Percentiles rank a stretch among this genome's conserved stretches.
Conservation (phyloP, 352 stramenopile species). For the Phytopythium helicoides region DNA sequence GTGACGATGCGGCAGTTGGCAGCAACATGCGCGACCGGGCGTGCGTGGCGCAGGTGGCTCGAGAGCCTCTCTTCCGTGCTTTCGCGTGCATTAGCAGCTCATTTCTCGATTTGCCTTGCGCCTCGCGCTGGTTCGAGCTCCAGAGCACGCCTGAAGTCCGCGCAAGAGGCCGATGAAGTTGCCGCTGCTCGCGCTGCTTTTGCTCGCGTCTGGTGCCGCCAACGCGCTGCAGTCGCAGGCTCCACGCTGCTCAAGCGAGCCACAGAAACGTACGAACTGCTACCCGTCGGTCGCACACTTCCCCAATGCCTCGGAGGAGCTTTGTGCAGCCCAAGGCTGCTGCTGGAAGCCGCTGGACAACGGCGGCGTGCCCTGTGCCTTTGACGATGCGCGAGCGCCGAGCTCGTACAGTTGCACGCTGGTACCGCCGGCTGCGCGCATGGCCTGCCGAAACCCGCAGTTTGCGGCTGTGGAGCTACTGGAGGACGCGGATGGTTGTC, state of each 20-base stretch:
- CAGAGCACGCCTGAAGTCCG: no score
- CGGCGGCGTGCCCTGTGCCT: slow-evolving; percentile 58
- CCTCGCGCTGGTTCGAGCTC: no score
- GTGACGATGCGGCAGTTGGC: no score
- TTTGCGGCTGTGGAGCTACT: slow-evolving; percentile 32
- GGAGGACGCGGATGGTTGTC: slow-evolving; percentile 32
- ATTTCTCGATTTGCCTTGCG: neutral
- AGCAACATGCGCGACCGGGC: no score
- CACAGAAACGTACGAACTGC: slow-evolving; percentile 54
- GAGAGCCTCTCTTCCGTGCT: no score
- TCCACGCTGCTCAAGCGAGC: slow-evolving; percentile 24
- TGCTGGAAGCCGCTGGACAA: slow-evolving; percentile 76
- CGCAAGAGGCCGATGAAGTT: neutral
- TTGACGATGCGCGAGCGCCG: slow-evolving; percentile 29
- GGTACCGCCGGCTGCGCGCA: slow-evolving; percentile 36
- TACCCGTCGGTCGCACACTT: slow-evolving; percentile 63
- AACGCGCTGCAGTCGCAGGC: slow-evolving; percentile 15
- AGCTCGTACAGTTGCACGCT: slow-evolving; percentile 17
- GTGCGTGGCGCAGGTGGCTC: no score
- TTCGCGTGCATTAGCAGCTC: no score
- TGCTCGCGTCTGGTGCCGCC: slow-evolving; percentile 10
- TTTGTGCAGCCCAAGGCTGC: slow-evolving; percentile 80
- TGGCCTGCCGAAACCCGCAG: slow-evolving; percentile 77
- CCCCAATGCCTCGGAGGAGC: slow-evolving; percentile 67
- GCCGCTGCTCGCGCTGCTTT: slow-evolving; percentile 1